Conservation (phyloP, 2,329 filamentous ascomycete genomes). For the Balansia obtecta region DNA sequence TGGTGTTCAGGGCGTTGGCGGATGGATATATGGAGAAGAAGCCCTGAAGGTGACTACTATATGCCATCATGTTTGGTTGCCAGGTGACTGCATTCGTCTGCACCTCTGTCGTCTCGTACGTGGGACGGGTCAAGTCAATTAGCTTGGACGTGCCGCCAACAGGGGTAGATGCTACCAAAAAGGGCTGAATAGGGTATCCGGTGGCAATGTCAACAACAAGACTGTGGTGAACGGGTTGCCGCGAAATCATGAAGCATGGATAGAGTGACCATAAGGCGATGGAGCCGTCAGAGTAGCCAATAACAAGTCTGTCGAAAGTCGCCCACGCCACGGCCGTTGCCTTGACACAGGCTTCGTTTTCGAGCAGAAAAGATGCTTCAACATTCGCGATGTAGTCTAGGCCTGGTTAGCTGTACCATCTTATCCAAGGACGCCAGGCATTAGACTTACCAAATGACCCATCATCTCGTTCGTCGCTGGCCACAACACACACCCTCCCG, state of each 20-base stretch:
- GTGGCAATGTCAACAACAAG: slow-evolving; percentile 41
- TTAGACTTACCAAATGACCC: slow-evolving; percentile 28
- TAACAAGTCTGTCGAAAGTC: slow-evolving; percentile 39
- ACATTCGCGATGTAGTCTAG: neutral
- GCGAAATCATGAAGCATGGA: slow-evolving; percentile 34
- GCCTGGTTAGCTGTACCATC: neutral
- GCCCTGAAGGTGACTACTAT: slow-evolving; percentile 42
- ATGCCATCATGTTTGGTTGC: slow-evolving; percentile 40
- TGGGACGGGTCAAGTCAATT: slow-evolving; percentile 39
- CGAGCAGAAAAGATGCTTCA: slow-evolving; percentile 28
- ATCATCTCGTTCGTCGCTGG: slow-evolving; percentile 15
- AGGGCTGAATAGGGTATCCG: slow-evolving; percentile 43
- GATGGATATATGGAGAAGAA: slow-evolving; percentile 41
- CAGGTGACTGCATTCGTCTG: slow-evolving; percentile 36
- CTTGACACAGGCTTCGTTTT: slow-evolving; percentile 32
- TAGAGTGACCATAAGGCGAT: slow-evolving; percentile 43
- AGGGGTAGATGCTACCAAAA: slow-evolving; percentile 41
- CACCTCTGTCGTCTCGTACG: slow-evolving; percentile 40
- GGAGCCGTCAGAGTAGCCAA: slow-evolving; percentile 45
- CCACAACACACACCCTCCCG: slow-evolving; percentile 36
- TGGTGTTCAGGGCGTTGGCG: slow-evolving; percentile 38
- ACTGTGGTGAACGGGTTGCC: slow-evolving; percentile 41
- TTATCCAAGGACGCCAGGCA: slow-evolving; percentile 12
- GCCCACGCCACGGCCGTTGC: slow-evolving; percentile 44
- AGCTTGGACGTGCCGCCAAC: slow-evolving; percentile 41